Conservation (phyloP, 768 basidiomycete genomes). For the Podaxis carcinomalis region DNA sequence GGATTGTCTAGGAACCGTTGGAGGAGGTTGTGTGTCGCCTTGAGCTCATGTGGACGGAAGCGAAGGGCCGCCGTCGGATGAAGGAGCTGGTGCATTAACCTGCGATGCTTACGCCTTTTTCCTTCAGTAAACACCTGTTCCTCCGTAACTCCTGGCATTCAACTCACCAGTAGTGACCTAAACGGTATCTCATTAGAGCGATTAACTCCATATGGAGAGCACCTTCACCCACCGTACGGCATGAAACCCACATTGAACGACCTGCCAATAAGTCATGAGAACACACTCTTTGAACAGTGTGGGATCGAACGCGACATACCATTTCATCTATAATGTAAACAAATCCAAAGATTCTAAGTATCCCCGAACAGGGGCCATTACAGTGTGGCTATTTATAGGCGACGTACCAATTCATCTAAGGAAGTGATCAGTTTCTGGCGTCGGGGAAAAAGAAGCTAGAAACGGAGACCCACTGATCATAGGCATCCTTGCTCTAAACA, state of each 20-base stretch:
- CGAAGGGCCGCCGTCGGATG: constrained; percentile 19
- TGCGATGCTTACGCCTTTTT: constrained; percentile 28
- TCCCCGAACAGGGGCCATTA: background rate
- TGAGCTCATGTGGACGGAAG: constrained; percentile 22
- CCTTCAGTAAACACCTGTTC: too few species aligned
- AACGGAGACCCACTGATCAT: constrained; percentile 16
- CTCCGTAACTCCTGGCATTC: too few species aligned
- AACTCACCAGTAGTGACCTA: constrained; percentile 18
- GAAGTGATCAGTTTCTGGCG: background rate
- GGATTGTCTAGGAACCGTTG: constrained; percentile 24
- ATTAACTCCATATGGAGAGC: constrained; percentile 1
- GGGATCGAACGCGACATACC: background rate
- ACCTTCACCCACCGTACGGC: constrained; percentile 22
- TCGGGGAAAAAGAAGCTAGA: too few species aligned
- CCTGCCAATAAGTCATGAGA: constrained; percentile 11
- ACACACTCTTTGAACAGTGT: too few species aligned
- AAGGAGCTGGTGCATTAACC: constrained; percentile 27
- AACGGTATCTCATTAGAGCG: background rate
- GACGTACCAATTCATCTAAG: constrained; percentile 10
- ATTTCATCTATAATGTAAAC: background rate
- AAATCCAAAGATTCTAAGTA: background rate
- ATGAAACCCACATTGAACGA: constrained; percentile 25
- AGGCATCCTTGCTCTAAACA: constrained; percentile 14
- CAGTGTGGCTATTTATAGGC: too few species aligned
- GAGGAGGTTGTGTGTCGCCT: constrained; percentile 25